Evolutionary conservation across 163 green algal genomes (phyloP), one percentile per base, ranked within the genome.

Genomic region (Scenedesmus sp.): DNA sequence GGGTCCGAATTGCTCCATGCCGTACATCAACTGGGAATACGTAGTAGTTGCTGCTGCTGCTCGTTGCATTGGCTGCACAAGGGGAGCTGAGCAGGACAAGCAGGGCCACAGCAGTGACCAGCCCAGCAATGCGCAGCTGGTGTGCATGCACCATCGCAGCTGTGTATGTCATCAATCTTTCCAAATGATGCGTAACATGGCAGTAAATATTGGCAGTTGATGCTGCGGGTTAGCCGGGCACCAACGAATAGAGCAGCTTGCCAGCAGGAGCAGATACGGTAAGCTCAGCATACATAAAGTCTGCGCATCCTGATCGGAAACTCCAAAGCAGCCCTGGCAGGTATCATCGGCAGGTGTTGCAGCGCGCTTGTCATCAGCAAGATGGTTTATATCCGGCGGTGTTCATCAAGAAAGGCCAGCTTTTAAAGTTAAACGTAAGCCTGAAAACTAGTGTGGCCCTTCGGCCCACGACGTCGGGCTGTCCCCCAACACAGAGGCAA

Each of bases 41-140:
- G n/a, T 85, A 90, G 33, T 73, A 85, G 72, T 73, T 88, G 83
- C 68, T 61, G 72, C 18, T 81, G 56, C 26, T 80, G 83, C 72
- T 81, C 35, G 16, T 44, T 35, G 10, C 2, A 35, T 46, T 81
- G 72, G 72, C 35, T 81, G 72, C 72, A 46, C 35, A 44, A 35
- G 35, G 72, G 12, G 37, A 81, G 72, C 35, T 81, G 72, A 46
- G 72, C 72, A 81, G 35, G 35, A 81, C 35, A 35, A 81, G 35
- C 35, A 46, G 72, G 72, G 72, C 72, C 16, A 81, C 72, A 81
- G 72, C 37, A 81, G 72, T 44, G 72, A 76, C 65, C 30, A 76
- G 65, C 65, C 30, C 65, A 40, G 65, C 65, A 30, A 30, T 37
- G 30, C 65, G 30, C 65, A 40, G 65, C 65, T 76, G 65, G 65